Evolutionary conservation across 495 filamentous ascomycete species (phyloP), one percentile per base, ranked within the genome.

Genomic region (Penicillium robsamsonii): DNA sequence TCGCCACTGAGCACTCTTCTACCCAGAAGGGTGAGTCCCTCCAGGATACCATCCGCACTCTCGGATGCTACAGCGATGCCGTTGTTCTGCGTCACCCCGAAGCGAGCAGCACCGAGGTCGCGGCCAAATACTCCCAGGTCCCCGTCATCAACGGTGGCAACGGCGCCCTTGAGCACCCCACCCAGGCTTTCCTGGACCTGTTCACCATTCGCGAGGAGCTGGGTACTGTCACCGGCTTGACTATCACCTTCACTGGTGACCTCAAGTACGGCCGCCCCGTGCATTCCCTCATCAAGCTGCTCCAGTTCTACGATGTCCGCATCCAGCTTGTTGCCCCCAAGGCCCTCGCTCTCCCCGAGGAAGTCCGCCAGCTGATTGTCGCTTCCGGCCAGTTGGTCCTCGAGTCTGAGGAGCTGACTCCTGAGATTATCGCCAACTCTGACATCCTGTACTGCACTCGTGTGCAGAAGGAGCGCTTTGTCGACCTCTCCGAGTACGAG

Each of bases 161-260:
- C 68, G 94, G 94, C 55, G 88, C 87, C 70, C 81, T 89, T 60
- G 94, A 98, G 76, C 94, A 98, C 72, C 94, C 94, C 4, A 97
- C 95, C 0, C 94, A 98, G 74, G 94, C 94, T 5, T 92, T 98
- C 84, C 81, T 97, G n/a, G 94, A 98, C 66, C 84, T 98, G 59
- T 97, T 96, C 80, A 98, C 94, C 37, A 97, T 98, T 70, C 87
- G 95, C 52, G 92, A 98, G 73, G 94, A 98, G 74, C 81, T 97
- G 18, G 94, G 94, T 53, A 96, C 91, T 5, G 93, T 97, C 50
- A 90, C 89, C 61, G 92, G 91, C 40, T 78, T 97, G 58, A 96
- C 90, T 46, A 93, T 98, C 70, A 98, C 94, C 50, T 98, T 98
- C 70, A 83, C 86, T 48, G 94, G 94, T 63, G 94, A 98, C 65